A percentile compares a stretch with the other conserved stretches of the same genome.
Conservation (phyloP, 2,329 filamentous ascomycete species). For the Bertia moriformis region DNA sequence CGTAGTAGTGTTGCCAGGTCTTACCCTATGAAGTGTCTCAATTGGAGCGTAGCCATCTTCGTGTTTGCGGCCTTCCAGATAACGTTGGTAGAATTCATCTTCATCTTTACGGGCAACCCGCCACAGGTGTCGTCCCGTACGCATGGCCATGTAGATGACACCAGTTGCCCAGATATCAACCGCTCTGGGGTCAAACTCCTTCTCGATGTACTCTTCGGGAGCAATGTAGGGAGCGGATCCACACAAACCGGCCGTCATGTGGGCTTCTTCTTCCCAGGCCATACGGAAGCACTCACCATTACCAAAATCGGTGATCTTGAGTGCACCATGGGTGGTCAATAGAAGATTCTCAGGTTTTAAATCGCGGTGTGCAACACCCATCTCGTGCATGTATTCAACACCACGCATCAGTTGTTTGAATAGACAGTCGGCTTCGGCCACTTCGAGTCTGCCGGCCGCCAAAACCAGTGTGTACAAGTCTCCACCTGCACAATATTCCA, state of each 20-base stretch:
- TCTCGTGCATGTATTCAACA: slow-evolving; percentile 97
- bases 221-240: slow-evolving; percentile 95
- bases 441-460: slow-evolving; percentile 79
- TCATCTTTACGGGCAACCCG: slow-evolving; percentile 92
- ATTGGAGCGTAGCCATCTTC: slow-evolving; percentile 95
- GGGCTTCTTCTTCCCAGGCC: slow-evolving; percentile 96
- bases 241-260: slow-evolving; percentile 95
- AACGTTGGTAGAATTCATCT: slow-evolving; percentile 91
- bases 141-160: slow-evolving; percentile 99
- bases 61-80: slow-evolving; percentile 80
- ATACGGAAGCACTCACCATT: slow-evolving; percentile 99
- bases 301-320: slow-evolving; percentile 97
- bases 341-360: slow-evolving; percentile 66
- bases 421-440: slow-evolving; percentile 87
- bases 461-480: slow-evolving; percentile 90
- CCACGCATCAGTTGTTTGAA: slow-evolving; percentile 99
- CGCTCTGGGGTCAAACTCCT: slow-evolving; percentile 92
- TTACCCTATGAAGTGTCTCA: slow-evolving; percentile 84
- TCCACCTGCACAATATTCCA: slow-evolving; percentile 96
- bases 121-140: slow-evolving; percentile 90
- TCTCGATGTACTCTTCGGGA: slow-evolving; percentile 87
- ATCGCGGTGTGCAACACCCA: slow-evolving; percentile 61
- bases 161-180: slow-evolving; percentile 97
- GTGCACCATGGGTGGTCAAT: slow-evolving; percentile 75
- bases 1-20: slow-evolving; percentile 20